Base-by-base conservation (phyloP, 169 alveolate species). In the Toxoplasma gondii region DNA sequence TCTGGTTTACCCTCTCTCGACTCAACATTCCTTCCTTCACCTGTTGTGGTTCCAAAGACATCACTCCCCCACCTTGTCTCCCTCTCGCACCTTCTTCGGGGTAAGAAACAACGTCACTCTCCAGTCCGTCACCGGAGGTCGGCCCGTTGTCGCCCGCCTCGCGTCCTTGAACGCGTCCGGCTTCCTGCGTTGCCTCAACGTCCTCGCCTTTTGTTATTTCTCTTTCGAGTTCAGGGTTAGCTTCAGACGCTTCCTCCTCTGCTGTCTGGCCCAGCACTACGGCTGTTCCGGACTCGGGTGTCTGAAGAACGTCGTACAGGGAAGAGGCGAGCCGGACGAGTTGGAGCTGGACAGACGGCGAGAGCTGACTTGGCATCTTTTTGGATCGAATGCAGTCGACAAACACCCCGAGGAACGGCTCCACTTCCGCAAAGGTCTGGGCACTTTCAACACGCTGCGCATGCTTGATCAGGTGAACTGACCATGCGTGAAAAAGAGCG, bases 391-490 rank as follows among this genome's bases (percentile, higher is more conserved):
- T 39, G 83, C 96, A 88, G 43, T 94, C 91, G 69, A 94, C 95
- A 38, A 95, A 95, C 38, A 94, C 49, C 31, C 93, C 92, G 10
- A 95, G 54, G 24, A 95, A 94, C 45, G 96, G 94, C 88, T 91
- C 93, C 29, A 95, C 86, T 38, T 95, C 97, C 44, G 94, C 91
- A 64, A 92, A 95, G 70, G 95, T 88, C 41, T 90, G 91, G n/a
- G 97, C 95, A 45, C 94, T 90, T 4, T 95, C 95, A 54, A 95
- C 96, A 88, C 88, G 94, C 83, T 94, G 93, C 44, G 87, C 92
- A 44, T 92, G 95, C 70, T 74, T 54, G 43, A 92, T 94, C 67
- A 95, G 93, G 38, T 95, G 96, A 94, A 95, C 80, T 53, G 92
- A 95, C 88, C 90, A 94, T 38, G 90, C 93, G 69, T 94, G 97